Evolutionary conservation across 2,329 filamentous ascomycete species (phyloP), one percentile per base, ranked within the genome.

Genomic region (Claviceps monticola): DNA sequence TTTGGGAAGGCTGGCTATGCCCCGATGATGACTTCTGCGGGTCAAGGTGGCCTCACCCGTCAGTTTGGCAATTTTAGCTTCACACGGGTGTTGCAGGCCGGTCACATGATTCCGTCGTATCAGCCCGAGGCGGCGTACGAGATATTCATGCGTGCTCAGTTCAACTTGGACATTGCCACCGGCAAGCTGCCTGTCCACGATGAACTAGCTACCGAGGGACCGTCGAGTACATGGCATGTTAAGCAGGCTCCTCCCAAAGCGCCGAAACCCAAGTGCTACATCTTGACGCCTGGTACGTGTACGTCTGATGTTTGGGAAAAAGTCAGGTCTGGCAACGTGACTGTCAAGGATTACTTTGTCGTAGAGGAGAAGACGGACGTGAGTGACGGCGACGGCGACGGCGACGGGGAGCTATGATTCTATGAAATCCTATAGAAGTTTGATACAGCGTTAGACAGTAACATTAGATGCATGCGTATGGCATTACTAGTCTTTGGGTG

Each of bases 1-100:
- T 80, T 83, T 56, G 66, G 71, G 0, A 64, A 64, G 1, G 81
- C 87, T 0, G 86, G 85, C 0, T 93, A 91, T 63, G 76, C 79
- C 0, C 79, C 82, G 2, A 78, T 93, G 54, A 67, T 80, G 7
- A 79, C 84, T 9, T 82, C 84, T 56, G 74, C 72, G 14, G 72
- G 74, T 14, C 77, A 80, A 60, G 82, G 75, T 43, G 86, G 86
- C 19, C 75, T 80, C 53, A 85, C 87, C 0, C 77, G 86, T 5
- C 86, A 91, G 64, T 83, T 79, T 58, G 86, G 84, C 9, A 89
- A 89, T 60, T 76, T 84, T 54, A 79, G 74, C 41, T 85, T 85
- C 64, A 78, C 76, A 29, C 73, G 82, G 2, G 74, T 85, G 41
- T 84, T 80, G 61, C 76, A 84, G 59, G 73, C 81, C 9, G 81